Base-by-base conservation (phyloP, 1,284 basidiomycete genomes). In the Megacollybia platyphylla region DNA sequence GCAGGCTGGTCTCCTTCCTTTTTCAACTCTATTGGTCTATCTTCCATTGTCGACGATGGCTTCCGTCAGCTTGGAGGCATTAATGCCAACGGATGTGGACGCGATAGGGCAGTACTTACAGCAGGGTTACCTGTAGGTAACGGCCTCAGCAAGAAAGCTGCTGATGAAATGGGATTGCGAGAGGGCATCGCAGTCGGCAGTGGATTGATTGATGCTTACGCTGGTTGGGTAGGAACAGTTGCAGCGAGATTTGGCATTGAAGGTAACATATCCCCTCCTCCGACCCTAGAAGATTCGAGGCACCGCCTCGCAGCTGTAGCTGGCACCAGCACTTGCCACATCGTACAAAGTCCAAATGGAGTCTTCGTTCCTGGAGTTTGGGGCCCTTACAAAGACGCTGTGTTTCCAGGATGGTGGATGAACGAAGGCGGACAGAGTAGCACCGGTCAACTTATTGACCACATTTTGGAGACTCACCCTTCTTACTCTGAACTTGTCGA, bases 371-470 rank as follows among this genome's bases (percentile, higher is more conserved):
- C 81, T 27, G 93, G 94, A 5, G 85, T 94, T 36, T 98, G 94
- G 94, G 94, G 94, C 0, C 96, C 94, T 0, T 98, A 97, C 64
- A 87, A 83, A 79, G 78, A 91, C 54, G 78, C 86, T 11, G 74
- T 94, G 20, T 96, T 97, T 65, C 84, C 84, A 24, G 90, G 81
- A 9, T 91, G 86, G 81, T 93, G 94, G 96, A 97, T 97, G 91
- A 98, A 96, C 56, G 94, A 98, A 64, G 94, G 94, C 34, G 94
- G 94, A 0, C 94, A 98, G 62, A 96, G 91, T 13, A 94, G 92
- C 0, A 98, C 94, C 0, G 96, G 94, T n/a, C 93, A 96, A 81
- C 71, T 97, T 18, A 92, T 97, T 50, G 91, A 98, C 56, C 97
- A 96, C 57, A 82, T 96, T 60, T 76, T 97, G 50, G 90, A 82